Conservation (phyloP, 1,139 yeast species). For the Suhomyces kunorum region DNA sequence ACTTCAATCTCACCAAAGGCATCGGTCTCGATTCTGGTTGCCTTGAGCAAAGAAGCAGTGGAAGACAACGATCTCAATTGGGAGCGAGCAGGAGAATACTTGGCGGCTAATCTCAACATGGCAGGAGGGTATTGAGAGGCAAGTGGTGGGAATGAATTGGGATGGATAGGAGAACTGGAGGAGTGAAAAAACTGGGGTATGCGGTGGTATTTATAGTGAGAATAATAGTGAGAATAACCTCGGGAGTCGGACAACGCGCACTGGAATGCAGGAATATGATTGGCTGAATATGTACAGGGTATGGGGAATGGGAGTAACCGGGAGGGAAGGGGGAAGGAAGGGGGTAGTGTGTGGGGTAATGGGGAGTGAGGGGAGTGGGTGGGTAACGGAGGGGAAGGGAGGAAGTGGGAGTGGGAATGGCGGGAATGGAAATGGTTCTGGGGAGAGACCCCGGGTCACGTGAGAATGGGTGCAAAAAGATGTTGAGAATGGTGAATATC, state of each 20-base stretch:
- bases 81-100: conserved; percentile 19
- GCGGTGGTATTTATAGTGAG: conserved; percentile 8
- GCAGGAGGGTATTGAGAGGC: too few relatives aligned
- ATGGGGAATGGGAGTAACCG: background rate
- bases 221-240: conserved; percentile 2
- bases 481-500: background rate
- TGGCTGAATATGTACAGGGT: conserved; percentile 14
- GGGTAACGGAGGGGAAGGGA: background rate
- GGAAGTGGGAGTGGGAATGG: background rate
- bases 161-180: too few relatives aligned
- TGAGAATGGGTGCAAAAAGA: conserved; percentile 2
- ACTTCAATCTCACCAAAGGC: conserved; percentile 25
- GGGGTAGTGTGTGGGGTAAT: background rate
- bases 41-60: conserved; percentile 26
- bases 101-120: conserved; percentile 33
- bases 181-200: conserved; percentile 10
- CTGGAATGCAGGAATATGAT: conserved; percentile 15
- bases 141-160: too few relatives aligned
- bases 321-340: background rate
- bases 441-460: background rate
- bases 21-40: conserved; percentile 25
- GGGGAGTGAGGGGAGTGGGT: background rate
- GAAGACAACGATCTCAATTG: conserved; percentile 33
- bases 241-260: conserved; percentile 10
- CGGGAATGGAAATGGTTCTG: background rate